Base-by-base conservation (phyloP, 2,329 filamentous ascomycete species). In the Calcarisporium arbuscula region DNA sequence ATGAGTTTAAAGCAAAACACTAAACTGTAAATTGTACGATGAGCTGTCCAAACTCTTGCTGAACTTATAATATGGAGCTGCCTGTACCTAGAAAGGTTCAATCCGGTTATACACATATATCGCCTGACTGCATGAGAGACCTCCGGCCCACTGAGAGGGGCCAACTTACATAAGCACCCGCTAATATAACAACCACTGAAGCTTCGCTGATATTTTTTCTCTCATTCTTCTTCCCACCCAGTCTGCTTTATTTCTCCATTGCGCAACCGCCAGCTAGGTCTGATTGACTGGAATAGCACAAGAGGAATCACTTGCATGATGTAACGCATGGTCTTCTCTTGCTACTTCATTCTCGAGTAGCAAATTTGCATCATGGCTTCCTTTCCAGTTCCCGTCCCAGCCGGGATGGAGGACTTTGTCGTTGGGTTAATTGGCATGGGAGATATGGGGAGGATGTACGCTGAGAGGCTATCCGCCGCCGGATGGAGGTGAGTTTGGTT, bases 401-500 rank as follows among this genome's bases (percentile, higher is more conserved):
- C 51, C 11, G 65, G 54, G 45, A 77, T 77, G 80, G 76, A 81
- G 49, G 70, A 74, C 53, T 86, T 86, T 57, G 78, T 82, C 43
- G 76, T 98, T 48, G 92, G 92, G 48, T 84, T 98, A 55, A 98
- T 98, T 58, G 92, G 92, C 41, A 95, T 98, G 89, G 92, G 92
- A 46, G 90, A 95, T 55, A 98, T 98, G 92, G 92, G 92, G 54
- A 94, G 83, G 74, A 94, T 98, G 87, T 98, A 98, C 62, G 86
- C 92, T 54, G 79, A 83, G 54, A 79, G 80, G 56, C 76, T 98
- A 53, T 88, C 86, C 62, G 77, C 78, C 56, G 92, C 90, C 56
- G 92, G 92, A 54, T 98, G 92, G 90, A 95, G 86, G 92, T 96
- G 51, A 65, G 60, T 62, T 35, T n/a, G n/a, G n/a, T n/a, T n/a